Evolutionary conservation across 2,329 filamentous ascomycete genomes (phyloP).

Genomic region (Colletotrichum tamarilloi): DNA sequence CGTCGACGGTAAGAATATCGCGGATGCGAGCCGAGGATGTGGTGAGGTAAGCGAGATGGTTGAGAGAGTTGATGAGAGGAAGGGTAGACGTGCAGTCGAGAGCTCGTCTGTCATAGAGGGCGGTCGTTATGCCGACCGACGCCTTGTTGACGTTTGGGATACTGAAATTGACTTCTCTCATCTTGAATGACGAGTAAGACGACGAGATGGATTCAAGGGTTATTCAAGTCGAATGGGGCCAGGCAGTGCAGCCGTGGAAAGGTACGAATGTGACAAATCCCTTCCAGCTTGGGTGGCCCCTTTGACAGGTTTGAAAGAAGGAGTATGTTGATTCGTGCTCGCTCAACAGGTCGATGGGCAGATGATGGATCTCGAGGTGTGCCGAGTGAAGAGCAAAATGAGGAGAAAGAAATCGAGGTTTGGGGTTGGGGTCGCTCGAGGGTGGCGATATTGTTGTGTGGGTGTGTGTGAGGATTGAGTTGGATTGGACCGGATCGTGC

Average conservation of each 20-base stretch:
- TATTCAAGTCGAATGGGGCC: constrained; percentile 26
- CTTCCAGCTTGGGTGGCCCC: constrained; percentile 33
- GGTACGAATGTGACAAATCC: constrained; percentile 19
- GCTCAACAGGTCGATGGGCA: constrained; percentile 23
- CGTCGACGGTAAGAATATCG: constrained; percentile 98
- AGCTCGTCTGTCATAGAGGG: constrained; percentile 95
- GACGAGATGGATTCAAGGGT: not conserved
- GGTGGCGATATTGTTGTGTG: constrained; percentile 31
- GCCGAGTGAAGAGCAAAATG: constrained; percentile 4
- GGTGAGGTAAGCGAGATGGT: constrained; percentile 97
- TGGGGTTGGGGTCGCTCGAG: constrained; percentile 19
- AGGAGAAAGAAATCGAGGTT: not conserved
- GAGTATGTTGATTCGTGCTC: constrained; percentile 12
- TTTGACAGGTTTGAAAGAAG: constrained; percentile 21
- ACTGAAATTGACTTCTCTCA: constrained; percentile 99
- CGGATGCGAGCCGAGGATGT: constrained; percentile 97
- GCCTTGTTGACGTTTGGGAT: constrained; percentile 99
- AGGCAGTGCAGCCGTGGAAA: constrained; percentile 32
- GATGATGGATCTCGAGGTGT: constrained; percentile 20
- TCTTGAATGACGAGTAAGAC: constrained; percentile 61
- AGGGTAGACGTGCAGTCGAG: constrained; percentile 98
- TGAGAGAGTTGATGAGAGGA: constrained; percentile 97
- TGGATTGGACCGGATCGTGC: constrained; percentile 31
- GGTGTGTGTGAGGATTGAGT: constrained; percentile 26
- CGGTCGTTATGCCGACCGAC: constrained; percentile 97